Evolutionary conservation across 306 rosid genomes (phyloP).

Genomic region (Parietaria judaica): DNA sequence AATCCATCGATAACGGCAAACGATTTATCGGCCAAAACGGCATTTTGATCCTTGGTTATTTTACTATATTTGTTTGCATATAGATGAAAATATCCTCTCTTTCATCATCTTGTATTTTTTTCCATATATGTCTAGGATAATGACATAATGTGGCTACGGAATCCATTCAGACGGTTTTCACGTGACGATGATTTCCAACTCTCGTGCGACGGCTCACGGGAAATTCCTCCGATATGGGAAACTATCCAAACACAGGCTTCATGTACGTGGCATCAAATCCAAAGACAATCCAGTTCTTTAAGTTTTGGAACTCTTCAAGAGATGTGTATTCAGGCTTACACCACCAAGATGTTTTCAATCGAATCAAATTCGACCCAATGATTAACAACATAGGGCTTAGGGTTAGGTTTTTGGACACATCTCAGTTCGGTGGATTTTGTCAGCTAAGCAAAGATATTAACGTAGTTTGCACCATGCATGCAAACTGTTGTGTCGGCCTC

Average conservation of each 20-base stretch:
- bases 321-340: constrained; percentile 25
- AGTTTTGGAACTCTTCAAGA: constrained; percentile 62
- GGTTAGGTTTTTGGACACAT: constrained; percentile 56
- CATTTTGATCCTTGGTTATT: too few species aligned
- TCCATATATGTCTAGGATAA: constrained; percentile 38
- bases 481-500: constrained; percentile 78
- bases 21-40: too few species aligned
- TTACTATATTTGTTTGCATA: too few species aligned
- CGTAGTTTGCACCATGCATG: constrained; percentile 68
- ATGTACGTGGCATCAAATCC: too few species aligned
- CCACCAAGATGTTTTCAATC: constrained; percentile 74
- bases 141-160: constrained; percentile 81
- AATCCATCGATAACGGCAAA: too few species aligned
- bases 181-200: constrained; percentile 67
- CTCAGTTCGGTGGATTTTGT: constrained; percentile 73
- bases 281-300: too few species aligned
- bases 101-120: too few species aligned
- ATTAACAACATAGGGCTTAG: constrained; percentile 27
- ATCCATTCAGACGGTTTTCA: constrained; percentile 54
- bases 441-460: constrained; percentile 32
- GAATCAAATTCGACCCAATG: constrained; percentile 36
- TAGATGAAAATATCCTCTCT: too few species aligned
- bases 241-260: constrained; percentile 70
- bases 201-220: constrained; percentile 51
- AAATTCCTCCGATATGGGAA: constrained; percentile 28